phyloP scores from a whole-genome alignment of 495 filamentous ascomycete species.

The Penicillium angulare region DNA sequence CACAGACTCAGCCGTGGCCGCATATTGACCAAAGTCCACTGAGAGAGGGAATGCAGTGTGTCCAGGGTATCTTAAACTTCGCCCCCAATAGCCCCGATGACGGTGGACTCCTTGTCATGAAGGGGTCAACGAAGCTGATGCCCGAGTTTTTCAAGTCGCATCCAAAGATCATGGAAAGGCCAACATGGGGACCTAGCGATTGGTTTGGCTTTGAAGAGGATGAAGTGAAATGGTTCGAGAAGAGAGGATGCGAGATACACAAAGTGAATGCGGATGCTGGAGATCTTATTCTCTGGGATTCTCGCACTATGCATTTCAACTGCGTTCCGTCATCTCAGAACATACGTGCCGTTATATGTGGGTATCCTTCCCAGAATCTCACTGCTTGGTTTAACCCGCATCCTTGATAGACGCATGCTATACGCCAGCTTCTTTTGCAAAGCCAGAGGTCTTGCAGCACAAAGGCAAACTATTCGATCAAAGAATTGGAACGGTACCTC shows the following conservation, averaged over 20 bases:
- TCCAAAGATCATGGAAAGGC: constrained; percentile 9
- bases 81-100: constrained; percentile 29
- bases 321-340: no score
- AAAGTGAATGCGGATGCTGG: constrained; percentile 41
- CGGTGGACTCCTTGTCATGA: constrained; percentile 30
- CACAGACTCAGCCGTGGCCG: constrained; percentile 14
- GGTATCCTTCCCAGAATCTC: no score
- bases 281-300: constrained; percentile 45
- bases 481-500: no score
- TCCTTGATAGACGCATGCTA: no score
- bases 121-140: constrained; percentile 25
- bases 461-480: no score
- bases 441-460: no score
- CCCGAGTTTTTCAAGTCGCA: constrained; percentile 35
- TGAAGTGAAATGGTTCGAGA: constrained; percentile 34
- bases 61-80: constrained; percentile 44
- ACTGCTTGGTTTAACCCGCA: no score
- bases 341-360: no score
- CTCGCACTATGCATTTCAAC: constrained; percentile 40
- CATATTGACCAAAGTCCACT: constrained; percentile 22
- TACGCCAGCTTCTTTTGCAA: no score
- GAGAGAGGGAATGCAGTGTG: constrained; percentile 29
- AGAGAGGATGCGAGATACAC: constrained; percentile 21
- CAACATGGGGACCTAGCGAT: constrained; percentile 26
- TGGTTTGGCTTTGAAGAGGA: constrained; percentile 24